Evolutionary conservation across 2,329 filamentous ascomycete species (phyloP), one percentile per base, ranked within the genome.

Genomic region (Colletotrichum lupini): DNA sequence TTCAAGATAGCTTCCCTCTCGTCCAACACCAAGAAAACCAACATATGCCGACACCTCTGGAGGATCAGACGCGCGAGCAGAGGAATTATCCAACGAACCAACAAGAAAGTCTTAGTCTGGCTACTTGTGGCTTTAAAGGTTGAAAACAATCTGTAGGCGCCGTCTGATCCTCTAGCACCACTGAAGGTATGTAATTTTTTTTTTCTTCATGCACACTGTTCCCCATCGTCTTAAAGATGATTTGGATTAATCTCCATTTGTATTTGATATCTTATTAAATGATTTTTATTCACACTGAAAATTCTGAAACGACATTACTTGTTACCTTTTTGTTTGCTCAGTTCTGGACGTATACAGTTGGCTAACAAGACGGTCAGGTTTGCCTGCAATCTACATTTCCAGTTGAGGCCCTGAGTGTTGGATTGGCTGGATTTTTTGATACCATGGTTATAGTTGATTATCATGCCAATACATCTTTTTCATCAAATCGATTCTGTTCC

Each of bases 261-360:
- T 67, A 67, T 65, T 56, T 70, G 68, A 70, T 70, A 70, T 67
- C 62, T 70, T 67, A 67, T 67, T 70, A 70, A 30, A 67, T 70
- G 68, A 70, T 70, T 52, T 59, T 70, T 60, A 49, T 70, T 67
- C 67, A 70, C 68, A 70, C 68, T 70, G 68, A 70, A 70, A 70
- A 70, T 70, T 49, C 68, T 70, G 68, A 70, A 67, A 32, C 55
- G 68, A 67, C 68, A 55, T 5, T 12, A 28, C n/a, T 32, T n/a
- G 7, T 35, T 26, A 9, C 49, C 5, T 24, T 35, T 9, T 37
- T 42, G 24, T 37, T 46, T 26, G 35, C n/a, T 19, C 16, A 19
- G 35, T 1, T 30, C 28, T 14, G 6, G 8, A 11, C 19, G 35
- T 8, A 19, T n/a, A 3, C 35, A n/a, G 24, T 59, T 12, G 26